phyloP scores from a whole-genome alignment of 306 rosid genomes.

The Gynostemma pentaphyllum region DNA sequence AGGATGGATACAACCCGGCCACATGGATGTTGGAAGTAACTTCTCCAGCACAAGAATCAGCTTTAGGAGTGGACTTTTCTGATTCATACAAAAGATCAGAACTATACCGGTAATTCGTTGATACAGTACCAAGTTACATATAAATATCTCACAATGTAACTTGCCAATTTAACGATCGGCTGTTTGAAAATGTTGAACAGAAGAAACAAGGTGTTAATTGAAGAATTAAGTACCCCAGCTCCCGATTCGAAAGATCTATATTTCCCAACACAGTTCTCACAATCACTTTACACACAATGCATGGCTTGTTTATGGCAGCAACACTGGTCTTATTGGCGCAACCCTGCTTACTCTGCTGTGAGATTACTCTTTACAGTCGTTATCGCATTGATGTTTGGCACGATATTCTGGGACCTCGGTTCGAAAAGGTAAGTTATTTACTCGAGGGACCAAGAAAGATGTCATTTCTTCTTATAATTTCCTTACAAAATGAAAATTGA shows the following conservation, averaged over 20 bases:
- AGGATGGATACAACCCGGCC: constrained; percentile 33
- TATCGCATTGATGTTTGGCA: constrained; percentile 48
- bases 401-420: constrained; percentile 71
- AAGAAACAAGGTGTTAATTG: constrained; percentile 42
- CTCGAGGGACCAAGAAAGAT: background rate
- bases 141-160: background rate
- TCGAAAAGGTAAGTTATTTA: constrained; percentile 38
- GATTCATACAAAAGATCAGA: constrained; percentile 25
- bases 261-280: constrained; percentile 37
- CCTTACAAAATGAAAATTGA: background rate
- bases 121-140: background rate
- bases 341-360: constrained; percentile 49
- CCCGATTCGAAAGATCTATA: constrained; percentile 41
- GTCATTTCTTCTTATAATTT: background rate
- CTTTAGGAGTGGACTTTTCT: constrained; percentile 32
- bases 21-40: constrained; percentile 50
- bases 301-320: constrained; percentile 65
- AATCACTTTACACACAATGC: constrained; percentile 34
- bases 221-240: constrained; percentile 40
- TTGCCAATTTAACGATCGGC: too few relatives aligned
- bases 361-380: constrained; percentile 32
- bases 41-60: constrained; percentile 25
- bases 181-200: constrained; percentile 17
- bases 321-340: constrained; percentile 58
- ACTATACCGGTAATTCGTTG: constrained; percentile 21